These are phyloP conservation scores for Rachicladosporium sp. DNA, from an alignment of 2,329 filamentous ascomycete genomes.

Conservation along the genomic window DNA sequence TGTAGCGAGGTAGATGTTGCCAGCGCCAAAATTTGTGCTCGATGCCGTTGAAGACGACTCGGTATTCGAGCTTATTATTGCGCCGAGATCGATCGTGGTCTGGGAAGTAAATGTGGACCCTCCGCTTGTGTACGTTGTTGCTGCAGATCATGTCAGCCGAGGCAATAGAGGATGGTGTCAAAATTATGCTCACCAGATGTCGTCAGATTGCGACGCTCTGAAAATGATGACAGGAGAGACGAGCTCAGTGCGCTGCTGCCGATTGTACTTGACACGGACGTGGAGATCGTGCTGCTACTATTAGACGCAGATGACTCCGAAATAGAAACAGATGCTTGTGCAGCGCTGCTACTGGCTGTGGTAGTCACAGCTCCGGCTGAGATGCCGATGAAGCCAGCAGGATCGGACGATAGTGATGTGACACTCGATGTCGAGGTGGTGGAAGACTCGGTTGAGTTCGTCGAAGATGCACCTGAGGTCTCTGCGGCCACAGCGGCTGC, in stretches of 20 bases:
- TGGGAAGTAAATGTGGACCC: constrained; percentile 11
- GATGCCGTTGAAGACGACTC: constrained; percentile 1
- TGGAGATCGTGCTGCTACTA: constrained; percentile 3
- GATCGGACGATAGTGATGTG: background rate
- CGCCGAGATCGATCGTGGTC: constrained; percentile 9
- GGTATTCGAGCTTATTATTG: background rate
- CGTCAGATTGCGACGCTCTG: constrained; percentile 9
- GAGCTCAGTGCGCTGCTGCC: background rate
- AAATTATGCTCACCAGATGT: constrained; percentile 14
- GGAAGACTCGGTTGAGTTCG: no score
- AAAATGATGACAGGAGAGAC: background rate
- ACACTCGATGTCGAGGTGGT: no score
- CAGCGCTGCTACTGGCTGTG: background rate
- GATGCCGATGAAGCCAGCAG: background rate
- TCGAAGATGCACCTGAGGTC: no score
- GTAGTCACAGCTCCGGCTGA: background rate
- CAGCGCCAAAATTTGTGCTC: constrained; percentile 3
- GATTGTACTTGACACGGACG: background rate
- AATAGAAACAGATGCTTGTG: background rate
- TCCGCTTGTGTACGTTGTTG: constrained; percentile 9
- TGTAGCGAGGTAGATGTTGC: constrained; percentile 13
- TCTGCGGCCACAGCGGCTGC: no score
- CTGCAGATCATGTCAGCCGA: constrained; percentile 1
- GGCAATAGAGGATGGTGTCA: no score
- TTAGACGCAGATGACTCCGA: constrained; percentile 1